phyloP scores from a whole-genome alignment of 345 rosid genomes.

The Clarkia xantiana region DNA sequence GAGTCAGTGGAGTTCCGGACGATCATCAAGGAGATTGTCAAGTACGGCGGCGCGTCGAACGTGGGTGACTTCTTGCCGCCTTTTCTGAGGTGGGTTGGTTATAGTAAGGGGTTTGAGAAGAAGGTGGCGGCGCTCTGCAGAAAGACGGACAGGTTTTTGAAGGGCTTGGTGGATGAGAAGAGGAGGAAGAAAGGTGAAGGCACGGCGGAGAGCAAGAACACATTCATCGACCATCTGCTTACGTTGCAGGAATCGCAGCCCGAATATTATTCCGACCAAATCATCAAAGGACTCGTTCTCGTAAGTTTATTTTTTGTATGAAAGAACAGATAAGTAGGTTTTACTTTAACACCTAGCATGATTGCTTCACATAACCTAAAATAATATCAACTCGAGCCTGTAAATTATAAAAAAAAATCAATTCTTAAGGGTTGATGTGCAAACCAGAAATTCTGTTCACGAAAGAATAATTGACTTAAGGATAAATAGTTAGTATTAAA shows the following conservation, averaged over 20 bases:
- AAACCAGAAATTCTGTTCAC: too few relatives aligned
- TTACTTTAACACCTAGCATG: too few relatives aligned
- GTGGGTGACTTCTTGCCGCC: constrained; percentile 1
- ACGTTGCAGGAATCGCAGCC: constrained; percentile 30
- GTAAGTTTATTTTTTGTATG: constrained; percentile 1
- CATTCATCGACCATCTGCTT: constrained; percentile 50
- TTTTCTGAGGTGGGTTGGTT: constrained; percentile 1
- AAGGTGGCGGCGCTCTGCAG: constrained; percentile 15
- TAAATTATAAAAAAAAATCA: too few relatives aligned
- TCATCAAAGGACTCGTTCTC: constrained; percentile 40
- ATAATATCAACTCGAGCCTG: too few relatives aligned
- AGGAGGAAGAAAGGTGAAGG: constrained; percentile 11
- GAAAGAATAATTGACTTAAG: too few relatives aligned
- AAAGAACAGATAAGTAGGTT: too few relatives aligned
- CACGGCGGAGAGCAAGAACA: constrained; percentile 7
- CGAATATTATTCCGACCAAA: constrained; percentile 38
- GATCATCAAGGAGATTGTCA: constrained; percentile 14
- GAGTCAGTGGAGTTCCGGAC: constrained; percentile 13
- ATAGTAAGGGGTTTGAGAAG: constrained; percentile 14
- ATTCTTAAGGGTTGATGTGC: too few relatives aligned
- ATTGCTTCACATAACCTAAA: too few relatives aligned
- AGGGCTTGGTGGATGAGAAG: constrained; percentile 36
- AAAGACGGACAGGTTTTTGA: constrained; percentile 30
- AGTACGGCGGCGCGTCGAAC: constrained; percentile 1
- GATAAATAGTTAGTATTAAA: too few relatives aligned